A percentile compares a stretch with the other conserved stretches of the same genome.
Evolutionary conservation across 176 grass and related monocot species (phyloP).

Genomic region (maize (Zea mays)): Zm-B73-REFERENCE-NAM-5.0 NC_050097.1:182888501-182889000

Average conservation of each 20-base stretch:
- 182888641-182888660: constrained; percentile 68
- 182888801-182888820: constrained; percentile 34
- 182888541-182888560: constrained; percentile 57
- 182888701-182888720: constrained; percentile 60
- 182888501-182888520: constrained; percentile 91
- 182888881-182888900: constrained; percentile 61
- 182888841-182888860: constrained; percentile 12
- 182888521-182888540: constrained; percentile 91
- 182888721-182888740: constrained; percentile 74
- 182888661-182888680: constrained; percentile 79
- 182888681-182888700: constrained; percentile 27
- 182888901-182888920: constrained; percentile 89
- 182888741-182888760: constrained; percentile 85
- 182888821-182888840: constrained; percentile 9
- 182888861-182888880: constrained; percentile 7
- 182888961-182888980: constrained; percentile 31
- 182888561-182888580: background rate
- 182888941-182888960: constrained; percentile 56
- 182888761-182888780: constrained; percentile 60
- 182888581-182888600: background rate
- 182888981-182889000: constrained; percentile 55
- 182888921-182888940: constrained; percentile 99
- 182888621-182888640: constrained; percentile 4
- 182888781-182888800: constrained; percentile 55
- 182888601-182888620: background rate